Base-by-base conservation (phyloP, 1,139 yeast genomes). In the Zygosaccharomyces sapae region DNA sequence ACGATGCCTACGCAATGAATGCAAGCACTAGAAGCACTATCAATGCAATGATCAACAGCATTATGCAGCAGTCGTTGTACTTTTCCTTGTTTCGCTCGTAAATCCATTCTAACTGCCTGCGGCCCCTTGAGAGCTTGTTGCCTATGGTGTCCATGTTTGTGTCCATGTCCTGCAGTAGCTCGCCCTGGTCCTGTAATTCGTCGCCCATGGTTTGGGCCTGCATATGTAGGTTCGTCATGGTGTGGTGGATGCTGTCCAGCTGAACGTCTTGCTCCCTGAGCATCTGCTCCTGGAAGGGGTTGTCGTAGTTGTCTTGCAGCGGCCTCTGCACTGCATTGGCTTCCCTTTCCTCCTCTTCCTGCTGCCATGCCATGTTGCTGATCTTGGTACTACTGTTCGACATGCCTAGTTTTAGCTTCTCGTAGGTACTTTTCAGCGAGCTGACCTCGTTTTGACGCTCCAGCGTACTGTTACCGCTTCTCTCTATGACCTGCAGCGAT, bases 151-250 rank as follows among this genome's bases (percentile, higher is more conserved):
- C 97, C 63, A 88, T 75, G 48, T 86, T 88, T 12, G 77, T 73
- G 56, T 90, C 97, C 56, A 92, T 77, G 45, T 88, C 95, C 49
- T 86, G 89, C 56, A 92, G 74, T 69, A 92, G 71, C 52, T 73
- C 77, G 4, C 83, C 84, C 65, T 92, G 98, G 54, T 89, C 95
- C 56, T 87, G 94, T 36, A 92, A 72, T 60, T 92, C 98, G 41
- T 76, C 73, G 1, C 95, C 94, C 90, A 92, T 90, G 43, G 83
- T 75, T 45, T 83, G 72, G 0, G 97, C 97, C 70, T 92, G 98
- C 57, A 81, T 79, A 55, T 92, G 86, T 54, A 92, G 74, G 43
- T 79, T 85, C 49, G 80, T 81, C 79, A 92, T 94, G 0, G 97
- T 86, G 33, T 75, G 75, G 58, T 86, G 90, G 33, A 92, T 89